Evolutionary conservation across 805 yeast genomes (phyloP).

Genomic region (Candida andamanensis): DNA sequence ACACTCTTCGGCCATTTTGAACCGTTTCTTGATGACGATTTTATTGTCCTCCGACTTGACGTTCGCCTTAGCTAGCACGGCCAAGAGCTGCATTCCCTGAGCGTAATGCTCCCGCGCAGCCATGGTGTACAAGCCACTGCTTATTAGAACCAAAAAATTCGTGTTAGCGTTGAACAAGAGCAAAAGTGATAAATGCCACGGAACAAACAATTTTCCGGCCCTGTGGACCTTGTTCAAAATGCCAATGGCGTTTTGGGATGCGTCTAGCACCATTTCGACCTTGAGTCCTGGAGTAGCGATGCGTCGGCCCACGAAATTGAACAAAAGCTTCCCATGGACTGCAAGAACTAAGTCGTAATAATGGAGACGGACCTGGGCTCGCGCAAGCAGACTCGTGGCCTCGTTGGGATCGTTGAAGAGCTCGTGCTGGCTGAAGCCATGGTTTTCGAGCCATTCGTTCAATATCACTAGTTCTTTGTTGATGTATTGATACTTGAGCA

Average conservation of each 20-base stretch:
- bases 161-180: constrained; percentile 43
- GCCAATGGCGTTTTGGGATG: constrained; percentile 26
- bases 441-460: constrained; percentile 26
- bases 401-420: constrained; percentile 13
- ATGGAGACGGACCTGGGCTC: constrained; percentile 34
- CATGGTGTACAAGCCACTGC: constrained; percentile 31
- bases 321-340: constrained; percentile 31
- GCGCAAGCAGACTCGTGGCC: constrained; percentile 17
- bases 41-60: constrained; percentile 27
- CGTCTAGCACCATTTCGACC: constrained; percentile 24
- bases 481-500: constrained; percentile 25
- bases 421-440: constrained; percentile 28
- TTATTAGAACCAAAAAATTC: constrained; percentile 36
- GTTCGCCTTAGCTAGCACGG: constrained; percentile 21
- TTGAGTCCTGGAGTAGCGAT: constrained; percentile 25
- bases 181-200: constrained; percentile 50
- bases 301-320: constrained; percentile 29
- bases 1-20: constrained; percentile 54
- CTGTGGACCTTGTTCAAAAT: constrained; percentile 24
- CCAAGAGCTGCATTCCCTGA: constrained; percentile 20
- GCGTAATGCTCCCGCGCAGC: constrained; percentile 21
- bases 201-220: constrained; percentile 29
- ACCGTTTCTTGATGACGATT: constrained; percentile 26
- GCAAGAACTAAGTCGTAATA: constrained; percentile 32
- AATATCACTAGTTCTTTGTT: constrained; percentile 25